Evolutionary conservation across 768 basidiomycete genomes (phyloP).

Genomic region (Naganishia friedmannii): DNA sequence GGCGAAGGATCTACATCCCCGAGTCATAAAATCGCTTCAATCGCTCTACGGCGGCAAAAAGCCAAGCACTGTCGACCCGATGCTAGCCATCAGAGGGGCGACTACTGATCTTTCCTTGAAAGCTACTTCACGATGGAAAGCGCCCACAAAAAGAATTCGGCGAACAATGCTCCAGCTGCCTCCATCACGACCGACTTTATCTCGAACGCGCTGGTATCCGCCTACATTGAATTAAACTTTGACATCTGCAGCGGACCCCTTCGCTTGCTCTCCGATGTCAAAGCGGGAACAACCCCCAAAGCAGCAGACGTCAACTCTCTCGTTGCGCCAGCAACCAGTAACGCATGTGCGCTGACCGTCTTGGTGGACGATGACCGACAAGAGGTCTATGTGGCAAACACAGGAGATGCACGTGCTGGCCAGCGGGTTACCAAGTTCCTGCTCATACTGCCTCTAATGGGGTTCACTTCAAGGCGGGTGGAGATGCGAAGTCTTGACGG

Average conservation of each 20-base stretch:
- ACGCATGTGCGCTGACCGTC: conserved; percentile 81
- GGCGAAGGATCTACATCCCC: conserved; percentile 75
- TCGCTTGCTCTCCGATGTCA: too few species aligned
- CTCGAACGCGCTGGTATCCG: conserved; percentile 55
- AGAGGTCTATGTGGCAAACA: conserved; percentile 82
- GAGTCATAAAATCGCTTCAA: conserved; percentile 70
- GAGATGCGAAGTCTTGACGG: conserved; percentile 85
- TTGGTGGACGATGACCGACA: conserved; percentile 77
- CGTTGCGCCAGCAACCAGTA: too few species aligned
- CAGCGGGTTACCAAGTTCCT: conserved; percentile 85
- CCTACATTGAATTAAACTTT: conserved; percentile 62
- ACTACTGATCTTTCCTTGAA: too few species aligned
- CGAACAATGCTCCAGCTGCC: too few species aligned
- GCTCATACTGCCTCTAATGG: conserved; percentile 43
- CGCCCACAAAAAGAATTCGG: too few species aligned
- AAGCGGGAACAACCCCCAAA: too few species aligned
- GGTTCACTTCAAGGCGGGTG: conserved; percentile 66
- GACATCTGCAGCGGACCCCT: too few species aligned
- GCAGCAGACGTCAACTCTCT: too few species aligned
- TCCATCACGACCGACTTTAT: too few species aligned
- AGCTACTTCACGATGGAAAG: too few species aligned
- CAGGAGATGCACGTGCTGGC: conserved; percentile 94
- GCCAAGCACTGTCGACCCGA: conserved; percentile 6
- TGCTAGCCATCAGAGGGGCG: not conserved
- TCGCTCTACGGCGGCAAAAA: conserved; percentile 36